Percentiles rank a stretch among this genome's conserved stretches.
Conservation (phyloP, 208 protist genomes). For the Acanthamoeba lenticulata region DNA sequence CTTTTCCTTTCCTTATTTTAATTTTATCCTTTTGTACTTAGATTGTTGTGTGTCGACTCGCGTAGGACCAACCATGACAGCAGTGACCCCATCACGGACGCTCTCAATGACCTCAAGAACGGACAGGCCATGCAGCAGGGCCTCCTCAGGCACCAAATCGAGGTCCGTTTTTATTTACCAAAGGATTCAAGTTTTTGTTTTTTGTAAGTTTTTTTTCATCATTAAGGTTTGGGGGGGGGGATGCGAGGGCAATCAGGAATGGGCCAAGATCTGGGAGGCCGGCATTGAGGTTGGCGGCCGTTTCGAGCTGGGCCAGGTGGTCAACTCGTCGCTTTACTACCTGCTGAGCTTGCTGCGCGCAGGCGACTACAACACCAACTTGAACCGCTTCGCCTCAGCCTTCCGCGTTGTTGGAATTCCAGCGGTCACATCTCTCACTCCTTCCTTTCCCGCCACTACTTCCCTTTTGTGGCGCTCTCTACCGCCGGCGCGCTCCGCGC, state of each 20-base stretch:
- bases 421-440: too few species aligned
- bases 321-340: constrained; percentile 37
- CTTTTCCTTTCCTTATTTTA: neutral
- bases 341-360: neutral
- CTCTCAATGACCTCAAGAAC: neutral
- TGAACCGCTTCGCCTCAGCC: neutral
- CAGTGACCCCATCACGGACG: neutral
- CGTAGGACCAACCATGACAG: constrained; percentile 18
- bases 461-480: too few species aligned
- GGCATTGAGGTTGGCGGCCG: constrained; percentile 5
- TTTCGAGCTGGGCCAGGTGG: neutral
- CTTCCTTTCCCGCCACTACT: too few species aligned
- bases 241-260: neutral
- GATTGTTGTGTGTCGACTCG: neutral
- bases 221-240: neutral
- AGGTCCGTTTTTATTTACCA: neutral
- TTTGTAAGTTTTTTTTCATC: neutral
- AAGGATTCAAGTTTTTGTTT: neutral
- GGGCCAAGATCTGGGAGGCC: constrained; percentile 33
- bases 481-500: too few species aligned
- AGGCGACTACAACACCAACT: constrained; percentile 1
- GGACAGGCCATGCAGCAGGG: neutral
- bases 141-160: neutral
- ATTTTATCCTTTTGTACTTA: neutral
- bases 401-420: too few species aligned